phyloP scores from a whole-genome alignment of 352 stramenopile genomes.

The Phytopythium montanum region DNA sequence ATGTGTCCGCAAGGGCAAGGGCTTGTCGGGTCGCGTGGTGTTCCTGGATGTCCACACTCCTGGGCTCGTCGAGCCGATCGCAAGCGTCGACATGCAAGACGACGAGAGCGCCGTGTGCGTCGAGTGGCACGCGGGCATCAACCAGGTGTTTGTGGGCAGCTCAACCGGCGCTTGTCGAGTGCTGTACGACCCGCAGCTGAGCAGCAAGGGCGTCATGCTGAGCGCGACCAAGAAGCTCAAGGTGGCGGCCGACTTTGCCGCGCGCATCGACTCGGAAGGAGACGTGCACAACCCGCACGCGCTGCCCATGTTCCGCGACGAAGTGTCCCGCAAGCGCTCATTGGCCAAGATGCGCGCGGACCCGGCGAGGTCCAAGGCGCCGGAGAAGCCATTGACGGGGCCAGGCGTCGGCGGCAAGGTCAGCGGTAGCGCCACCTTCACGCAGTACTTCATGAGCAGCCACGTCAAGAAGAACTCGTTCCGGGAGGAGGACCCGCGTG shows the following conservation, averaged over 20 bases:
- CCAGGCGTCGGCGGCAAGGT: constrained; percentile 77
- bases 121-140: constrained; percentile 82
- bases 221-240: constrained; percentile 81
- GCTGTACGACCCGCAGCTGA: constrained; percentile 68
- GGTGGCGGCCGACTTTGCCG: constrained; percentile 50
- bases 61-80: constrained; percentile 40
- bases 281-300: constrained; percentile 75
- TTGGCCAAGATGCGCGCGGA: constrained; percentile 64
- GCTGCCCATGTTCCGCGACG: constrained; percentile 81
- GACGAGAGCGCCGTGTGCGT: constrained; percentile 84
- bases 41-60: constrained; percentile 79
- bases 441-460: constrained; percentile 87
- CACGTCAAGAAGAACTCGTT: constrained; percentile 86
- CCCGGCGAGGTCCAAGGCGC: constrained; percentile 68
- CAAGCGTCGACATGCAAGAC: constrained; percentile 61
- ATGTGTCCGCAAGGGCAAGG: constrained; percentile 65
- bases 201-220: constrained; percentile 73
- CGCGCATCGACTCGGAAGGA: constrained; percentile 65
- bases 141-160: constrained; percentile 77
- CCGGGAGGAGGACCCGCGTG: constrained; percentile 79
- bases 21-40: constrained; percentile 43
- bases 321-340: constrained; percentile 64
- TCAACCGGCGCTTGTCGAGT: constrained; percentile 62
- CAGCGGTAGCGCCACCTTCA: constrained; percentile 79
- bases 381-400: constrained; percentile 69